Conservation (phyloP, 2,329 filamentous ascomycete genomes). For the Hypoxylon sp. region DNA sequence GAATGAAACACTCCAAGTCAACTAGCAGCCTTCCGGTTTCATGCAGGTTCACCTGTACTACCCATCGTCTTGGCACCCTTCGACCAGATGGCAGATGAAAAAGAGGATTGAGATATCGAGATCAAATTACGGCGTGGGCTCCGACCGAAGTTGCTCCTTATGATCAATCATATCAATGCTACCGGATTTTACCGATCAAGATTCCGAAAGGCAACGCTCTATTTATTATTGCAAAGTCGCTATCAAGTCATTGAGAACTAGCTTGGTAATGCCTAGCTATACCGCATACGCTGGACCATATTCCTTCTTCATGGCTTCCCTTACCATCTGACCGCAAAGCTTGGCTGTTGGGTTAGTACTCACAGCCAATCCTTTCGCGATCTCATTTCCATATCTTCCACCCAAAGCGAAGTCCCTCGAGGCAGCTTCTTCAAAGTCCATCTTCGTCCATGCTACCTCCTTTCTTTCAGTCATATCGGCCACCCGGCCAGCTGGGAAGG, state of each 20-base stretch:
- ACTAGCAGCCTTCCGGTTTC: neutral
- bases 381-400: conserved; percentile 73
- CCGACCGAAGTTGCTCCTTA: neutral
- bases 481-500: conserved; percentile 53
- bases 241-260: conserved; percentile 7
- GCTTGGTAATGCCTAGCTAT: conserved; percentile 42
- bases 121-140: neutral
- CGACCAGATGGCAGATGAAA: neutral
- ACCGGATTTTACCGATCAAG: neutral
- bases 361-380: conserved; percentile 73
- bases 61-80: neutral
- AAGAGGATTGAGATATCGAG: neutral
- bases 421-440: conserved; percentile 72
- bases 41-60: neutral
- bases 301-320: conserved; percentile 77
- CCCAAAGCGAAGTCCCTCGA: conserved; percentile 73
- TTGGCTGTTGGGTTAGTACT: conserved; percentile 76
- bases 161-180: neutral
- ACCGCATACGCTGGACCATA: conserved; percentile 65
- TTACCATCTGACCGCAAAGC: conserved; percentile 76
- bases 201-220: neutral
- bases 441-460: conserved; percentile 63
- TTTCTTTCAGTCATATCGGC: conserved; percentile 58
- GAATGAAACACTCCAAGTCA: neutral
- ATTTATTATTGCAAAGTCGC: neutral